Conservation (phyloP, 2,329 filamentous ascomycete genomes). For the Cladosporium sp. region DNA sequence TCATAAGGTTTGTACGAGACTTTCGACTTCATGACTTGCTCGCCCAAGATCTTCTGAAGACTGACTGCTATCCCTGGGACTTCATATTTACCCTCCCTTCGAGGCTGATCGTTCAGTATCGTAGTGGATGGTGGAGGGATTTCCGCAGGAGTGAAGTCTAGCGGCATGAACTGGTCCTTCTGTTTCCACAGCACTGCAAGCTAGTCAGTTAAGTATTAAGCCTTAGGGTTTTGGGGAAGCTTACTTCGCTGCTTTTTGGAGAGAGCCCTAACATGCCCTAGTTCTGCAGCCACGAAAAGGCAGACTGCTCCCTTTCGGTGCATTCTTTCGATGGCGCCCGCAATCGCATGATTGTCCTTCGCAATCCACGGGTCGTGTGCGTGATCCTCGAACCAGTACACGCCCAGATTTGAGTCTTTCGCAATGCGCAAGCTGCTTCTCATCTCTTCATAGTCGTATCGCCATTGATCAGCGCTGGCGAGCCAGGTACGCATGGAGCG, state of each 20-base stretch:
- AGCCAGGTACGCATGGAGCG: conserved; percentile 4
- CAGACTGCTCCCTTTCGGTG: background rate
- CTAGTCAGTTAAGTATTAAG: background rate
- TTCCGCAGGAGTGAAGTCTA: no score
- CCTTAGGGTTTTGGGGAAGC: background rate
- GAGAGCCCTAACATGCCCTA: background rate
- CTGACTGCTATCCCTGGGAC: background rate
- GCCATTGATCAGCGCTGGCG: background rate
- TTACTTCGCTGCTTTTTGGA: background rate
- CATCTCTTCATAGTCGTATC: background rate
- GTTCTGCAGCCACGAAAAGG: background rate
- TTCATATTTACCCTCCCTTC: no score
- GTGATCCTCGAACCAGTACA: conserved; percentile 2
- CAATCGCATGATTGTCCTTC: background rate
- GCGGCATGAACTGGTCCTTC: background rate
- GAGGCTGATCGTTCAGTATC: no score
- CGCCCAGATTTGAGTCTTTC: background rate
- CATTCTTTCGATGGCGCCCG: background rate
- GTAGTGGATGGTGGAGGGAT: no score
- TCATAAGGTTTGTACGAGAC: background rate
- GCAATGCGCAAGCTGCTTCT: background rate
- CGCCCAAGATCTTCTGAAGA: background rate
- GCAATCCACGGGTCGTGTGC: background rate
- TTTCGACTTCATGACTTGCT: background rate
- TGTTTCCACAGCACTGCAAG: background rate